Evolutionary conservation across 2,329 filamentous ascomycete genomes (phyloP), one percentile per base, ranked within the genome.

Genomic region (Neobulgaria alba): DNA sequence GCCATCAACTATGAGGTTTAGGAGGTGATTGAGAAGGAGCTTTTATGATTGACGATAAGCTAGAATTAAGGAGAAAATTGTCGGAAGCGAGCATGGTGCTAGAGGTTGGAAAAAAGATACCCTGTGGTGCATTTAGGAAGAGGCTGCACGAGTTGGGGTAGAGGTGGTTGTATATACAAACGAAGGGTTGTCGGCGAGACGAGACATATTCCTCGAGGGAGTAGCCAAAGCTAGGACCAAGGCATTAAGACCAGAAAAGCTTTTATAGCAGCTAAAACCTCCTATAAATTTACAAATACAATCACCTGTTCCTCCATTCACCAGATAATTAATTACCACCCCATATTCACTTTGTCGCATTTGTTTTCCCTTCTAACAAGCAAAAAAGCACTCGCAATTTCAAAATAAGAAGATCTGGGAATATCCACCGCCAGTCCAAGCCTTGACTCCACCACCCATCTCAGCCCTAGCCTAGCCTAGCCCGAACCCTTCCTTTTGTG

Each of bases 401-500:
- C n/a, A n/a, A n/a, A n/a, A n/a, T n/a, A n/a, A 46, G 41, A 39
- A 47, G 43, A 49, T 46, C 45, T 51, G 48, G 48, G 50, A 53
- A 54, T 53, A 55, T 52, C 49, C 49, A 34, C 42, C 47, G 39
- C 43, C 42, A 52, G 39, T 53, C 43, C 41, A 40, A 37, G n/a
- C n/a, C n/a, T n/a, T 43, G 41, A 48, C 40, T 42, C 45, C 38
- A 26, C 23, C 23, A 26, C 7, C 23, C 23, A 26, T 7, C 12
- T 12, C 23, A 26, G 23, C 23, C 23, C 23, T 7, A n/a, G n/a
- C n/a, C 30, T 30, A 14, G 21, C 31, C 29, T 33, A 10, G 33
- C 32, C 36, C 36, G 16, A 41, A 36, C 34, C 37, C 40, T 30
- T 29, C 17, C 23, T 38, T 29, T 23, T 41, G 32, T 35, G 16